A percentile compares a stretch with the other conserved stretches of the same genome.
Conservation (phyloP, 2,329 filamentous ascomycete genomes). For the Ophiostoma populinum region DNA sequence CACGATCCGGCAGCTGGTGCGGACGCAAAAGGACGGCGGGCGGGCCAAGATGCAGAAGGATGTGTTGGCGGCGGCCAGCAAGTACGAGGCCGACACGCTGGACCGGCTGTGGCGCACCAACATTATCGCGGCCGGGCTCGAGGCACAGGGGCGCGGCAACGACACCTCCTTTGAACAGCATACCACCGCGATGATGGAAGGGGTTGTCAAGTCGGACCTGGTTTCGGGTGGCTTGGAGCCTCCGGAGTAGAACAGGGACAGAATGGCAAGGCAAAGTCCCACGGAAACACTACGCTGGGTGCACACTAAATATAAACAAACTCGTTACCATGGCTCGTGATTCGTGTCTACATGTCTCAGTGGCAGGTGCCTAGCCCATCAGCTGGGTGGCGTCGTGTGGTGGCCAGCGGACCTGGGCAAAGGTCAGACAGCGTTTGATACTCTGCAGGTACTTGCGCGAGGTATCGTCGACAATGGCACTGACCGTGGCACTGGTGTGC, state of each 20-base stretch:
- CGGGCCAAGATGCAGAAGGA: conserved; percentile 53
- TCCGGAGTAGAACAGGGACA: no score
- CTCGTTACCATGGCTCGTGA: no score
- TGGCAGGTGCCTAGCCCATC: conserved; percentile 54
- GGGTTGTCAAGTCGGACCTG: no score
- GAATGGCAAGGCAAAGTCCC: no score
- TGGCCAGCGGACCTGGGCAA: conserved; percentile 92
- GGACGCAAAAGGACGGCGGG: conserved; percentile 49
- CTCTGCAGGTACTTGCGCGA: conserved; percentile 94
- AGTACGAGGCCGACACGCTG: conserved; percentile 58
- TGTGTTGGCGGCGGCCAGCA: conserved; percentile 48
- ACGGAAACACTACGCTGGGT: no score
- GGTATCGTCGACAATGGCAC: conserved; percentile 93
- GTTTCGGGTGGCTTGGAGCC: no score
- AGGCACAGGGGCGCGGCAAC: conserved; percentile 20
- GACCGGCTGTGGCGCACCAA: conserved; percentile 65
- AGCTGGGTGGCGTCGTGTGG: conserved; percentile 82
- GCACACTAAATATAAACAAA: no score
- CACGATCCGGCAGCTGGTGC: conserved; percentile 59
- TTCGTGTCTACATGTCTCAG: no score
- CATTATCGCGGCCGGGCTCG: conserved; percentile 56
- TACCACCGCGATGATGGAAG: not conserved
- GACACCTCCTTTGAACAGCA: not conserved
- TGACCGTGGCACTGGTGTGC: conserved; percentile 71
- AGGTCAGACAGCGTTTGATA: conserved; percentile 91